A percentile compares a stretch with the other conserved stretches of the same genome.
These are phyloP conservation scores for Didymella exigua DNA, from an alignment of 2,329 filamentous ascomycete genomes.

Conservation along the genomic window DNA sequence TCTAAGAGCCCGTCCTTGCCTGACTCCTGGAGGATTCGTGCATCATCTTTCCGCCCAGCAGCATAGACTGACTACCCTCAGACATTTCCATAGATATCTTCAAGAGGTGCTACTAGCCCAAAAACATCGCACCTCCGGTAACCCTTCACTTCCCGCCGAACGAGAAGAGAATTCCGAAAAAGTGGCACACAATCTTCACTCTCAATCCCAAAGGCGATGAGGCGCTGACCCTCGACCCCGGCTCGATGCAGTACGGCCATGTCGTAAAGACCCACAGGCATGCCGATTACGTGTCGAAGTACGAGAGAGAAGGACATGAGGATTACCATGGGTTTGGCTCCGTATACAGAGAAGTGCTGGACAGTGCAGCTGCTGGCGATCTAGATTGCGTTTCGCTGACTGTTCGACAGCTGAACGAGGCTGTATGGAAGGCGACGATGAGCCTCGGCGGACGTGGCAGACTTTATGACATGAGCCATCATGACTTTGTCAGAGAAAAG, in stretches of 20 bases:
- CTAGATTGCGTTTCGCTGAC: not conserved
- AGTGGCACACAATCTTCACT: not conserved
- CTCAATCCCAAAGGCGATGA: not conserved
- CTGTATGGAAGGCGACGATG: not conserved
- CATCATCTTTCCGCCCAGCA: not conserved
- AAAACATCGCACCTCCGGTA: not conserved
- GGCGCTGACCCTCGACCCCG: not conserved
- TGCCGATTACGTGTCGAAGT: not conserved
- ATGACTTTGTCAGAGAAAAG: not conserved
- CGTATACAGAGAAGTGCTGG: not conserved
- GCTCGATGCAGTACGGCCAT: constrained; percentile 3
- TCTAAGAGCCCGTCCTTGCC: not conserved
- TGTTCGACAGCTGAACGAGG: not conserved
- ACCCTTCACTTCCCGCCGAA: not conserved
- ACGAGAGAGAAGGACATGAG: not conserved
- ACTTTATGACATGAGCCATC: not conserved
- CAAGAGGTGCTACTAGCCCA: not conserved
- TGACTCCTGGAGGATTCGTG: not conserved
- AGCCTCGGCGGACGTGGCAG: not conserved
- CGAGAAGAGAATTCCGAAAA: not conserved
- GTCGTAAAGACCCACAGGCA: not conserved
- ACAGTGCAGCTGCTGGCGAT: not conserved
- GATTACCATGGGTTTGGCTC: not conserved
- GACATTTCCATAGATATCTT: not conserved
- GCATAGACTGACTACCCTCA: not conserved